A percentile compares a stretch with the other conserved stretches of the same genome.
phyloP scores from a whole-genome alignment of 306 rosid genomes.

The Dryas octopetala region DNA sequence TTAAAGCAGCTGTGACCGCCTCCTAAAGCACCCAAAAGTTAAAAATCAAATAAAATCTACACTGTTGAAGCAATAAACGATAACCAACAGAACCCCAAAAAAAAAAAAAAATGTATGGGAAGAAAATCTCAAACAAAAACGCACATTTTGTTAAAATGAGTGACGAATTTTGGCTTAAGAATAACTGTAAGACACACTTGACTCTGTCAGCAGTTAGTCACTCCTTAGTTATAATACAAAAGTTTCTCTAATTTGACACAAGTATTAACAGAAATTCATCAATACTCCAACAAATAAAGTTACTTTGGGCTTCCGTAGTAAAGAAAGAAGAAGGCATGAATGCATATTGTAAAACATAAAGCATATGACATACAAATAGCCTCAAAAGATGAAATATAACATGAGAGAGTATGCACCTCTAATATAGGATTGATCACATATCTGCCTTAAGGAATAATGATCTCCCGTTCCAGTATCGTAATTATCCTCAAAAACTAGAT shows the following conservation, averaged over 20 bases:
- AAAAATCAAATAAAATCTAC: background rate
- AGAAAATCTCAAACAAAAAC: background rate
- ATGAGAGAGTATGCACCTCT: constrained; percentile 57
- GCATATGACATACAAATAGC: constrained; percentile 1
- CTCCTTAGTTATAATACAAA: background rate
- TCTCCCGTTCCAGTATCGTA: constrained; percentile 99
- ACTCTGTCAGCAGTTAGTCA: background rate
- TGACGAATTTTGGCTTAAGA: background rate
- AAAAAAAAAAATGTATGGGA: background rate
- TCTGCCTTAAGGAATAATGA: constrained; percentile 95
- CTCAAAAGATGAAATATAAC: constrained; percentile 1
- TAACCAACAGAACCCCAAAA: background rate
- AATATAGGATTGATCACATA: constrained; percentile 90
- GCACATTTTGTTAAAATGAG: background rate
- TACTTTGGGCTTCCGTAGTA: background rate
- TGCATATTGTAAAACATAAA: constrained; percentile 12
- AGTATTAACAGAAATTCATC: background rate
- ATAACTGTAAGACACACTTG: background rate
- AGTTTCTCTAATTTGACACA: background rate
- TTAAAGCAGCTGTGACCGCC: constrained; percentile 98
- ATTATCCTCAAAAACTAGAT: constrained; percentile 97
- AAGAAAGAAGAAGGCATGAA: background rate
- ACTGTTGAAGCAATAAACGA: background rate
- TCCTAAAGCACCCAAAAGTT: constrained; percentile 49
- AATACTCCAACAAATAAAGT: background rate